Evolutionary conservation across 2,329 filamentous ascomycete species (phyloP).

Genomic region (Simplicillium aogashimaense): DNA sequence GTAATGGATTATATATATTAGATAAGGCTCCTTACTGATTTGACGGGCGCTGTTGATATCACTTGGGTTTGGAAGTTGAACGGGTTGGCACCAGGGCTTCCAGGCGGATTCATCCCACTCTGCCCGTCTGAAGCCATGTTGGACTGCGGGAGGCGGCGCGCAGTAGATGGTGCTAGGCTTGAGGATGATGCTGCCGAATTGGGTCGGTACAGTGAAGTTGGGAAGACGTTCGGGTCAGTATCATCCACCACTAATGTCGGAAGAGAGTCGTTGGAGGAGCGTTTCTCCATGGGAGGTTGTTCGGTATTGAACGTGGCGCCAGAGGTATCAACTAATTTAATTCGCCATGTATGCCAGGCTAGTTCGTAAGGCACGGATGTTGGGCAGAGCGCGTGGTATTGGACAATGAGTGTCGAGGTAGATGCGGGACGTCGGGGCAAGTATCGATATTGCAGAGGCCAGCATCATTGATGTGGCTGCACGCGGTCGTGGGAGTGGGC

Average conservation of each 20-base stretch:
- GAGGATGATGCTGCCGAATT: neutral
- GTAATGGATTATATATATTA: neutral
- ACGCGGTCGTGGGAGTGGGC: too few relatives aligned
- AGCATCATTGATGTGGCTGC: too few relatives aligned
- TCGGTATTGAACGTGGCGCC: too few relatives aligned
- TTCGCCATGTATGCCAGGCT: too few relatives aligned
- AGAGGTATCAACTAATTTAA: too few relatives aligned
- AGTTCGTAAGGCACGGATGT: too few relatives aligned
- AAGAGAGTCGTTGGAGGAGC: slow-evolving; percentile 2
- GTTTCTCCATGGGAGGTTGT: neutral
- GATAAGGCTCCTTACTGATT: slow-evolving; percentile 50
- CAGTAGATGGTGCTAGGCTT: slow-evolving; percentile 3
- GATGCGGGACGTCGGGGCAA: too few relatives aligned
- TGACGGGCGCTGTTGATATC: slow-evolving; percentile 65
- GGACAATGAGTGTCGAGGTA: too few relatives aligned
- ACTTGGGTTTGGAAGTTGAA: slow-evolving; percentile 92
- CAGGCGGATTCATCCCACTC: slow-evolving; percentile 7
- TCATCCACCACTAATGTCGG: slow-evolving; percentile 10
- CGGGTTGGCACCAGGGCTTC: slow-evolving; percentile 41
- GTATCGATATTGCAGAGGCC: too few relatives aligned
- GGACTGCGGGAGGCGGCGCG: slow-evolving; percentile 6
- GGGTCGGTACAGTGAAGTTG: neutral
- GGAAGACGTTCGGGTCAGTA: neutral
- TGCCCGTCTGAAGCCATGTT: slow-evolving; percentile 14
- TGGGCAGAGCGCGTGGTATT: too few relatives aligned